Evolutionary conservation across 2,329 filamentous ascomycete genomes (phyloP).

Genomic region (Ascochyta fabae): DNA sequence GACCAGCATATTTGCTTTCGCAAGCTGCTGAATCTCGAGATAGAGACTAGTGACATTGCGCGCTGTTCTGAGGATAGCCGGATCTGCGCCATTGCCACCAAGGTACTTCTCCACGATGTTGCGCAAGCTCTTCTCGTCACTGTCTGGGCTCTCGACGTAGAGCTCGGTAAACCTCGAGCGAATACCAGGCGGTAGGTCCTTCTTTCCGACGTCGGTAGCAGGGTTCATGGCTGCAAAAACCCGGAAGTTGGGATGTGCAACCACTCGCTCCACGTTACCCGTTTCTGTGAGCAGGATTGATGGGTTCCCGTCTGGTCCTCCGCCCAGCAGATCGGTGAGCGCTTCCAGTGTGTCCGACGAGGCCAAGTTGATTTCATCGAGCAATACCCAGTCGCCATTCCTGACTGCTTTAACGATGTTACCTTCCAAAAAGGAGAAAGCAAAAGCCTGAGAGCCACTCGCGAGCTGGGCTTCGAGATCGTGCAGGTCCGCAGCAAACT

Average conservation of each 20-base stretch:
- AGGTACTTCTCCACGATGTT: conserved; percentile 90
- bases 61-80: conserved; percentile 71
- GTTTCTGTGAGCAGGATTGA: conserved; percentile 92
- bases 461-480: conserved; percentile 82
- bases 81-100: conserved; percentile 68
- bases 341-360: conserved; percentile 94
- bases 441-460: conserved; percentile 76
- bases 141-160: conserved; percentile 90
- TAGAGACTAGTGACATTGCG: conserved; percentile 87
- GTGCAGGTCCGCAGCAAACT: conserved; percentile 75
- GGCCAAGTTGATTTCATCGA: conserved; percentile 97
- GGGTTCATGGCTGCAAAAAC: conserved; percentile 99
- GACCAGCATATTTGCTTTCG: conserved; percentile 81
- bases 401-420: conserved; percentile 95
- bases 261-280: conserved; percentile 87
- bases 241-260: conserved; percentile 89
- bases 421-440: conserved; percentile 95
- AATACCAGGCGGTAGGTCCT: conserved; percentile 86
- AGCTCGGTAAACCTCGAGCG: conserved; percentile 94
- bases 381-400: conserved; percentile 94
- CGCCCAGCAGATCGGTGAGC: conserved; percentile 83
- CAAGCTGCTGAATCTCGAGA: conserved; percentile 81
- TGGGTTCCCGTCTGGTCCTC: conserved; percentile 72
- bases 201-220: conserved; percentile 95
- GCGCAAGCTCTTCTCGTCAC: conserved; percentile 82